Base-by-base conservation (phyloP, 2,329 filamentous ascomycete genomes). In the Fusarium devonianum region DNA sequence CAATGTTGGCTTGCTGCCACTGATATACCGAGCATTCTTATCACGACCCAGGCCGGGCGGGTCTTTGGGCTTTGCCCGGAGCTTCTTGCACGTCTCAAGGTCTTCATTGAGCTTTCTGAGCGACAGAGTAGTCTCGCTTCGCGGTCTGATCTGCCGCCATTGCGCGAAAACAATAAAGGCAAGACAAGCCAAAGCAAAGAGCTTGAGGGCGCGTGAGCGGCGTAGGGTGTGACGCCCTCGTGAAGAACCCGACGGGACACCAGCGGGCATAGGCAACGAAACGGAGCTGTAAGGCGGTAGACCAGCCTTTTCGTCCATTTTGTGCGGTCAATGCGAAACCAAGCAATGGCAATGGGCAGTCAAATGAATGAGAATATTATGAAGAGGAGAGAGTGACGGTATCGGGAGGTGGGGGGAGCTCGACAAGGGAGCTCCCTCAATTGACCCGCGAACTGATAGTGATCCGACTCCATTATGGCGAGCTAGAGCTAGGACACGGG, bases 1-100 rank as follows among this genome's bases (percentile, higher is more conserved):
- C 29, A 88, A 75, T 0, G 83, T 83, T 0, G 85, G 79, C 54
- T 77, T 79, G 42, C 79, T 76, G 40, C 83, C 82, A 4, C 82
- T 75, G 32, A 86, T 68, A 63, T 81, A 85, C 36, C 86, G 78
- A 14, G 82, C 83, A 65, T 85, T 89, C 58, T 75, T 75, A 22
- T 81, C 75, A 14, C 86, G 81, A 4, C 82, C 81, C 4, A 73
- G 64, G 14, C 82, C 82, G 25, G 75, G 75, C 1, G 83, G 82
- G 53, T 86, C 82, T 37, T 75, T 64, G 0, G 84, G 84, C 59
- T 77, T 80, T 34, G 71, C 70, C 25, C 75, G 79, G 33, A 88
- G 74, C 64, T 76, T 77, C 22, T 76, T 71, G 69, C 86, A 88
- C 2, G 76, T 78, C 12, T 72, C 73, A 16, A 86, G 69, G 58